Conservation (phyloP, 1,139 yeast species). For the Debaryomyces subglobosus region DNA sequence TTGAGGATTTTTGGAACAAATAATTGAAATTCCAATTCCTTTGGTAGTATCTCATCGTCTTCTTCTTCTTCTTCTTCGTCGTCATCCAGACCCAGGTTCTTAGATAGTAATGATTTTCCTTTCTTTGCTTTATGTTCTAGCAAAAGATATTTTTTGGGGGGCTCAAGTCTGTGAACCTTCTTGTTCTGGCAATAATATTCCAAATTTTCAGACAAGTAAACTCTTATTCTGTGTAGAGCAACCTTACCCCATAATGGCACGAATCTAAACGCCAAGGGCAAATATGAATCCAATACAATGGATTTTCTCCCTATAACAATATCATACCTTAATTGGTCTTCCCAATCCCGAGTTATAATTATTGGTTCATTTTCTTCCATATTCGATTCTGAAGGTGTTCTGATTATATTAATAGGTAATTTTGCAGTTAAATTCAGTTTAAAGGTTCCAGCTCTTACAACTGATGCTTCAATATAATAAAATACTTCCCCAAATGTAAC, state of each 20-base stretch:
- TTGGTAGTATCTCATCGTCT: constrained; percentile 46
- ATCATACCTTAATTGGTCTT: constrained; percentile 85
- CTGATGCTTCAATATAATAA: constrained; percentile 67
- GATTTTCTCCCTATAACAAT: constrained; percentile 88
- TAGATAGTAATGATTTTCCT: constrained; percentile 44
- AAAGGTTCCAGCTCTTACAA: constrained; percentile 83
- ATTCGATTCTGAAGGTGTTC: constrained; percentile 78
- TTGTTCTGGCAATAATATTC: constrained; percentile 87
- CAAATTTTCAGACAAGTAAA: constrained; percentile 83
- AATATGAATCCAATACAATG: constrained; percentile 75
- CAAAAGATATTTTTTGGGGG: constrained; percentile 75
- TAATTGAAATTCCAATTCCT: constrained; percentile 82
- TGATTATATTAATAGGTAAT: constrained; percentile 64
- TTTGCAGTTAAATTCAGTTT: constrained; percentile 71
- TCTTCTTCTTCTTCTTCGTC: constrained; percentile 40
- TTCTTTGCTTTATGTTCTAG: constrained; percentile 76
- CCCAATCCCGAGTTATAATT: constrained; percentile 90
- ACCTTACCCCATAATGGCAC: constrained; percentile 85
- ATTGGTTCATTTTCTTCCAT: constrained; percentile 93
- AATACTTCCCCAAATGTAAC: constrained; percentile 82
- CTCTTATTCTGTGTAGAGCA: constrained; percentile 79
- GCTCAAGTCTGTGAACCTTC: constrained; percentile 90
- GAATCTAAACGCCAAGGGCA: constrained; percentile 83
- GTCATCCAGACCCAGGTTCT: constrained; percentile 23
- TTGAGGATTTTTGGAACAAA: constrained; percentile 69